A percentile compares a stretch with the other conserved stretches of the same genome.
phyloP scores from a whole-genome alignment of 140 eudicot species.

The Ambrosia hybrid region DNA sequence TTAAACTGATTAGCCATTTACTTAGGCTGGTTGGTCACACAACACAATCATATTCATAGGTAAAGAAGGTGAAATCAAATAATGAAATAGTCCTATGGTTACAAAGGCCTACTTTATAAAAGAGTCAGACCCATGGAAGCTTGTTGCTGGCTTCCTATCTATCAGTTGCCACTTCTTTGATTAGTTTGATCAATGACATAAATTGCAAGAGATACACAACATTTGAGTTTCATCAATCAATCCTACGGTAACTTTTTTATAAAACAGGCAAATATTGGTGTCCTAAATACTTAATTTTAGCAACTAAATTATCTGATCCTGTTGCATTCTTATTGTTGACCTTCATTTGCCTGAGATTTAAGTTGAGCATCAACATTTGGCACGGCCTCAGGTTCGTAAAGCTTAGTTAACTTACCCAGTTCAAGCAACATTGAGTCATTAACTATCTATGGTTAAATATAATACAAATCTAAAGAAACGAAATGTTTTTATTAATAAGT shows the following conservation, averaged over 20 bases:
- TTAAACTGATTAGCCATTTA: no score
- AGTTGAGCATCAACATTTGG: slow-evolving; percentile 3
- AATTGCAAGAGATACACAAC: slow-evolving; percentile 6
- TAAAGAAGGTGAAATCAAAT: neutral
- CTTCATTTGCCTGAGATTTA: slow-evolving; percentile 22
- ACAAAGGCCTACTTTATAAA: slow-evolving; percentile 3
- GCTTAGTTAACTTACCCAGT: slow-evolving; percentile 8
- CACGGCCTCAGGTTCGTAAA: neutral
- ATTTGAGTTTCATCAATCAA: slow-evolving; percentile 5
- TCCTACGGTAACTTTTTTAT: slow-evolving; percentile 4
- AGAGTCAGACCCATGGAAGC: neutral
- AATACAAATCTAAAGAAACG: neutral
- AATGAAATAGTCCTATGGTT: neutral
- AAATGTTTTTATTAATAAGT: neutral
- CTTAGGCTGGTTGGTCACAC: neutral
- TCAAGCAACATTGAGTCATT: neutral
- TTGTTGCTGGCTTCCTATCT: slow-evolving; percentile 1
- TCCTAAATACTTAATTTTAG: neutral
- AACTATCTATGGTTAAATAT: neutral
- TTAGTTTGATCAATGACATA: neutral
- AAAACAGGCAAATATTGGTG: neutral
- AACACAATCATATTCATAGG: neutral
- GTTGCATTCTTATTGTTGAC: slow-evolving; percentile 8
- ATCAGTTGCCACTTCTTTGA: no score
- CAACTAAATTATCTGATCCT: neutral